phyloP scores from a whole-genome alignment of 805 yeast genomes.

The Lipomyces spencermartinsiae region DNA sequence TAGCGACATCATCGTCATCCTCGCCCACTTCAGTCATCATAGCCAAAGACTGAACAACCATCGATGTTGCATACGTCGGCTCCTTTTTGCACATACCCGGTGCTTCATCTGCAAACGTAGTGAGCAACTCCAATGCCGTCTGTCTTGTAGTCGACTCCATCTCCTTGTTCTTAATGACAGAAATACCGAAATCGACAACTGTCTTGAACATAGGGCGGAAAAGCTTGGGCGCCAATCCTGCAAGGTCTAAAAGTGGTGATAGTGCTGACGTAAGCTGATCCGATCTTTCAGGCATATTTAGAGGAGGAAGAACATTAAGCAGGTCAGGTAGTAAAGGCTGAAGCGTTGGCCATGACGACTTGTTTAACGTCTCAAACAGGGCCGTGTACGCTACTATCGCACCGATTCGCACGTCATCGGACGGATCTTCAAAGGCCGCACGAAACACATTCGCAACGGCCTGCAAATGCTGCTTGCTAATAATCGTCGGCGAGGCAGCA shows the following conservation, averaged over 20 bases:
- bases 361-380: conserved; percentile 82
- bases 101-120: conserved; percentile 90
- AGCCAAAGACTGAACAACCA: conserved; percentile 74
- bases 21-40: conserved; percentile 92
- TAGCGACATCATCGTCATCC: conserved; percentile 70
- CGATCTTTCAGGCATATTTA: conserved; percentile 79
- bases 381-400: conserved; percentile 93
- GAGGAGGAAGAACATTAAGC: conserved; percentile 84
- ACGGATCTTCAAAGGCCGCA: conserved; percentile 77
- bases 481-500: conserved; percentile 79
- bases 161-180: conserved; percentile 80
- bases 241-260: conserved; percentile 87
- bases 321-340: conserved; percentile 82
- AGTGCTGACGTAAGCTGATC: conserved; percentile 84
- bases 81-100: conserved; percentile 93
- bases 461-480: conserved; percentile 63
- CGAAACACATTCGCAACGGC: conserved; percentile 73
- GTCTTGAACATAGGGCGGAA: conserved; percentile 89
- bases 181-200: conserved; percentile 84
- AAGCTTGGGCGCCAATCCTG: conserved; percentile 92
- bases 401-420: conserved; percentile 86
- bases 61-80: conserved; percentile 68
- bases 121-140: conserved; percentile 85
- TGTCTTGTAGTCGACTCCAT: conserved; percentile 80
- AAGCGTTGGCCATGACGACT: conserved; percentile 75